These are phyloP conservation scores for Hibiscus mutabilis DNA, from an alignment of 345 rosid genomes.

Conservation along the genomic window DNA sequence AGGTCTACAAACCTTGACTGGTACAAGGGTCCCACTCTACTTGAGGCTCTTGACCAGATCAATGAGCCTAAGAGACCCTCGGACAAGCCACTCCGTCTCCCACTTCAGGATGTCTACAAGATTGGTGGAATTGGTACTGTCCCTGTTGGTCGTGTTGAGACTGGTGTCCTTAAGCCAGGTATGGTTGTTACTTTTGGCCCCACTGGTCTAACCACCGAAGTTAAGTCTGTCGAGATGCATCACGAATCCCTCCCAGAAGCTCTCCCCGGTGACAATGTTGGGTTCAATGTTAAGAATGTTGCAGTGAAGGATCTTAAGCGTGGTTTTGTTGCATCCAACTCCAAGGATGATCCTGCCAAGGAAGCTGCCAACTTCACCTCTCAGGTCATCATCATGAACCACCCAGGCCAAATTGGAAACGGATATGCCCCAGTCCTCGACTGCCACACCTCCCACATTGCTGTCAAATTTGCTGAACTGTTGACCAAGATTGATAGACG, in stretches of 20 bases:
- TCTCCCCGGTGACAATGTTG: conserved; percentile 26
- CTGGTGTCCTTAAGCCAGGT: conserved; percentile 31
- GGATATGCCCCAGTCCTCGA: conserved; percentile 27
- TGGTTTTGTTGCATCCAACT: conserved; percentile 25
- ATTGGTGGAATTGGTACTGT: conserved; percentile 60
- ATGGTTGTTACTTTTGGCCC: conserved; percentile 26
- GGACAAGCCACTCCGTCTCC: conserved; percentile 48
- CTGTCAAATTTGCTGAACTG: conserved; percentile 22
- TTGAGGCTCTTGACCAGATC: conserved; percentile 32
- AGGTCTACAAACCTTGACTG: conserved; percentile 40
- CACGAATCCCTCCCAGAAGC: conserved; percentile 27
- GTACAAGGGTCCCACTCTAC: conserved; percentile 42
- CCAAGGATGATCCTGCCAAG: conserved; percentile 28
- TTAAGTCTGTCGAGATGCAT: conserved; percentile 28
- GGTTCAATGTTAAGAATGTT: conserved; percentile 27
- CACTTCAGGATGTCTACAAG: conserved; percentile 62
- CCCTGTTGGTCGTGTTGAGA: conserved; percentile 49
- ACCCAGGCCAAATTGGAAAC: conserved; percentile 27
- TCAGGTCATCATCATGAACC: conserved; percentile 31
- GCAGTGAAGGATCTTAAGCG: conserved; percentile 29
- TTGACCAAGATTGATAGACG: conserved; percentile 27
- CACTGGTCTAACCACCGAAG: conserved; percentile 23
- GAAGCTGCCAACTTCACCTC: conserved; percentile 27
- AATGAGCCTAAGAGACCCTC: conserved; percentile 36
- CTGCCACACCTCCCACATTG: conserved; percentile 29